Evolutionary conservation across 768 basidiomycete species (phyloP), one percentile per base, ranked within the genome.

Genomic region (Pleurotus citrinopileatus): DNA sequence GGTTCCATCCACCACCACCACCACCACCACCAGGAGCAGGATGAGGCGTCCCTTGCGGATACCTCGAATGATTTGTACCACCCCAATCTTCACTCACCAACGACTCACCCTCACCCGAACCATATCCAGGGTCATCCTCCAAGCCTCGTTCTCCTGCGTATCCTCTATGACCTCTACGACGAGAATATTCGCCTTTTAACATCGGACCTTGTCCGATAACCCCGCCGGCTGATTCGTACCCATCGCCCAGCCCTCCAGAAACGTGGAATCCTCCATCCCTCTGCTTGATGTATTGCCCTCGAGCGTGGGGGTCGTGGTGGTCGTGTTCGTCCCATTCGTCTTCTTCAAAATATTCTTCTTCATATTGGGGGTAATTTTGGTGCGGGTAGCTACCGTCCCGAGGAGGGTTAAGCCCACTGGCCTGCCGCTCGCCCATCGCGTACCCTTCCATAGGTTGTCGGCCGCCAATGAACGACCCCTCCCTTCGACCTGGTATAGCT

Each of bases 71-170:
- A 19, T 19, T n/a, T 7, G 23, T 23, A 17, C 48, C 48, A 36
- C 25, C 46, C 46, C 48, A 37, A 15, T 51, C 48, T 7, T 51
- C 48, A 25, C 34, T 37, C 4, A 37, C 29, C 48, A 51, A 23
- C 4, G 48, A 51, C 23, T 51, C 48, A 8, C 48, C 48, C 48
- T 51, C 48, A 15, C 37, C 48, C 48, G 48, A 51, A 5, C 48
- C 48, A 15, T 51, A 51, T 15, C 48, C 48, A n/a, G 48, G 37
- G 23, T 51, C 48, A n/a, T 51, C 48, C 23, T 51, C 48, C 2
- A 44, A 42, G 32, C 10, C 10, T 10, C 32, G 32, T 10, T 9
- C 19, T n/a, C 38, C 38, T 44, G 32, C 48, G 19, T 8, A 15
- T 9, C 23, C 34, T 23, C 7, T 15, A 4, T 51, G 22, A 19